Evolutionary conservation across 75 land plant species (phyloP).

Genomic region (Adiantum capillusveneris): DNA sequence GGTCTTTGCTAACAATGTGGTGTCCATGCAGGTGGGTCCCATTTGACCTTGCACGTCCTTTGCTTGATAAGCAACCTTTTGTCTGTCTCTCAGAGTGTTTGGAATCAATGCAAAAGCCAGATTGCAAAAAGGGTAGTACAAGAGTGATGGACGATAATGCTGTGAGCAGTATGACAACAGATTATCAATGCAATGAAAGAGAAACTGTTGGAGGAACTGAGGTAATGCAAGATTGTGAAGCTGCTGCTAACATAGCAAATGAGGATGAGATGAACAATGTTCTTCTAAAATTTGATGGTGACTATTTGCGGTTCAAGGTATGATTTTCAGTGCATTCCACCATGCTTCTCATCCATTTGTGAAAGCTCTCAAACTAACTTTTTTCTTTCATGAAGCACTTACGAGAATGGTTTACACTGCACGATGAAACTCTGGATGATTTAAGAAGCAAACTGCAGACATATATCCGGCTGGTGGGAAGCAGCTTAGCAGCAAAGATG

Average conservation of each 20-base stretch:
- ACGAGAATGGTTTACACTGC: not conserved
- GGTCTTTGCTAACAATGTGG: too few relatives aligned
- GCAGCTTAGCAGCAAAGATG: conserved; percentile 18
- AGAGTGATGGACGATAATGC: not conserved
- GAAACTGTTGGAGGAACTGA: too few relatives aligned
- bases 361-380: not conserved
- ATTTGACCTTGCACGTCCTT: conserved; percentile 24
- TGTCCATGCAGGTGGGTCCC: conserved; percentile 24
- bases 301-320: not conserved
- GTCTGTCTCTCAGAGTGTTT: conserved; percentile 53
- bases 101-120: not conserved
- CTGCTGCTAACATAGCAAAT: not conserved
- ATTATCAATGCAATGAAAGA: not conserved
- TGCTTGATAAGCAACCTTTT: conserved; percentile 27
- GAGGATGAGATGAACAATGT: not conserved
- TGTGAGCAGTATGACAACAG: too few relatives aligned
- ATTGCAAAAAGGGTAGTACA: not conserved
- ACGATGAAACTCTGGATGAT: conserved; percentile 1
- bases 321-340: not conserved
- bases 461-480: conserved; percentile 17
- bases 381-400: not conserved
- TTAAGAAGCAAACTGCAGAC: conserved; percentile 5
- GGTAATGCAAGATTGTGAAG: too few relatives aligned
- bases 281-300: not conserved
- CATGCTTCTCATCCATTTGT: not conserved